Evolutionary conservation across 768 basidiomycete species (phyloP), one percentile per base, ranked within the genome.

Genomic region (Dentipellis fragilis): DNA sequence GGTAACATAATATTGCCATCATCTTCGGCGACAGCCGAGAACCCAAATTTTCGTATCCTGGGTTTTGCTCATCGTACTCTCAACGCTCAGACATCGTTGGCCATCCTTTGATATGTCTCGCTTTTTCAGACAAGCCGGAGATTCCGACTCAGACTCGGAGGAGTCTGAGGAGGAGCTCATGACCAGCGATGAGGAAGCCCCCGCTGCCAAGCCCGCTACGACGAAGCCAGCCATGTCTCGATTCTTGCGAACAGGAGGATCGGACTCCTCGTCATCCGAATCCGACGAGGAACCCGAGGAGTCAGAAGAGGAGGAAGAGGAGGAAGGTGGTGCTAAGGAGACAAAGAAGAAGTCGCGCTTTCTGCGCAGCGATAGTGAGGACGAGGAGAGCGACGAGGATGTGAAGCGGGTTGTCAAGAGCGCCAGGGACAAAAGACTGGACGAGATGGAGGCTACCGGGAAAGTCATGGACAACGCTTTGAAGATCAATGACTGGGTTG

Each of bases 401-500:
- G 83, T 82, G 38, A 81, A 77, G 63, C 79, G 80, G 16, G 81
- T 84, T 37, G 80, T 88, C 49, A 82, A 91, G 69, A 92, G 89
- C 66, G 94, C 95, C 40, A 87, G 87, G 64, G 90, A 94, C 70
- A 94, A 91, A 69, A 79, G 94, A 53, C 70, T 93, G 66, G 92
- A 87, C 49, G 96, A 98, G 77, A 94, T 98, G 83, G 94, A 97
- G 69, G 83, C 83, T 1, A 87, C 87, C 3, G 90, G 91, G 54
- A 93, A 87, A 71, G 76, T 76, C 49, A 96, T 98, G 75, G 91
- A 95, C 49, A 98, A 99, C 67, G 93, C 87, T 17, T 75, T 89
- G 59, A 95, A 90, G 77, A 94, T 95, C 63, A 95, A 94, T 64
- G 93, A 99, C 72, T 99, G 96, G 96, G 84, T 86, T 22, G 83